phyloP scores from a whole-genome alignment of 345 rosid species.

The Cardiospermum halicacabum region DNA sequence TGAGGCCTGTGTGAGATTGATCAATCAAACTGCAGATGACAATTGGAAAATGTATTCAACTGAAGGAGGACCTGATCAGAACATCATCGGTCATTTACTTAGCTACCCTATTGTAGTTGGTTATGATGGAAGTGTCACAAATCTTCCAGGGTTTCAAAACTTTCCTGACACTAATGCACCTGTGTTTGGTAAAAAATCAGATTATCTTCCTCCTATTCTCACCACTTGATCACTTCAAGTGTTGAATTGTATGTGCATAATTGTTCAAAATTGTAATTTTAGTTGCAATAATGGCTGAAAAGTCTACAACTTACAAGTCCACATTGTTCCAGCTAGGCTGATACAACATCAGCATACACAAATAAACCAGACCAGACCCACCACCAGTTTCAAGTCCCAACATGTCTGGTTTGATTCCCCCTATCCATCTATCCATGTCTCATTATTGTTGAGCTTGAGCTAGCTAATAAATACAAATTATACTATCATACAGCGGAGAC shows the following conservation, averaged over 20 bases:
- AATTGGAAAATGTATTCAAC: slow-evolving; percentile 42
- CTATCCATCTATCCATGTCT: too few species aligned
- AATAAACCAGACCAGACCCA: neutral
- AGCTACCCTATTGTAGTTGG: slow-evolving; percentile 54
- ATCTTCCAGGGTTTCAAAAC: slow-evolving; percentile 24
- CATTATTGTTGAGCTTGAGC: too few species aligned
- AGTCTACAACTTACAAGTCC: neutral
- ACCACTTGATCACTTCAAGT: slow-evolving; percentile 31
- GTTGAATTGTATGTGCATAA: neutral
- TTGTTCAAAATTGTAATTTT: neutral
- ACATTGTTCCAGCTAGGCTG: neutral
- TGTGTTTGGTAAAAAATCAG: slow-evolving; percentile 47
- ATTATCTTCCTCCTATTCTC: slow-evolving; percentile 49
- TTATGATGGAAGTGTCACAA: slow-evolving; percentile 32
- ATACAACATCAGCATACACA: neutral
- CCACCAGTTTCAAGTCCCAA: neutral
- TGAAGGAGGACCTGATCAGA: slow-evolving; percentile 13
- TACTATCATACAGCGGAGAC: too few species aligned
- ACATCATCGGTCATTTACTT: slow-evolving; percentile 50
- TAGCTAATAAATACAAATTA: too few species aligned
- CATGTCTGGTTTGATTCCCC: neutral
- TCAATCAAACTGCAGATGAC: slow-evolving; percentile 34
- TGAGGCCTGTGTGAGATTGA: slow-evolving; percentile 24
- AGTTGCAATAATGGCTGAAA: neutral
- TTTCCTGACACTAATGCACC: slow-evolving; percentile 78